Base-by-base conservation (phyloP, 1,284 basidiomycete genomes). In the Puccinia sorghi region DNA sequence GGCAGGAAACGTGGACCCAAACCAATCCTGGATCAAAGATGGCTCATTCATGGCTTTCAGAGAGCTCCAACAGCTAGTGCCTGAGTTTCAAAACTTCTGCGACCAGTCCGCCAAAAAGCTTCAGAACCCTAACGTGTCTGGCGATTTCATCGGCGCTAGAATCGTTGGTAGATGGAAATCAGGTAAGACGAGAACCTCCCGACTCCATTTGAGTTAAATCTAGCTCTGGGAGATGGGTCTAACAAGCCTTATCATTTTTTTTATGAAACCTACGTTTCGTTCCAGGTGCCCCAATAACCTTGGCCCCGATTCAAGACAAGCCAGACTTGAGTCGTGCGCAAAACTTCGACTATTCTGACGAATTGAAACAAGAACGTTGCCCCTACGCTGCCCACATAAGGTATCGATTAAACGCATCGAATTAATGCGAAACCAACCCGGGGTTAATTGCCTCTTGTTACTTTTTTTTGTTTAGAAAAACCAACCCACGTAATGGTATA, bases 111-210 rank as follows among this genome's bases (percentile, higher is more conserved):
- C 77, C 15, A 66, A 66, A 32, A 64, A 46, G 27, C 54, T 73
- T 48, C 57, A 77, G n/a, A 77, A 77, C 32, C 52, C 52, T 32
- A 69, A 69, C 17, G 56, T 78, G 9, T 61, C 77, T 22, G 59
- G 69, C 20, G 77, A 79, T 41, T 72, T 79, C 41, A 72, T 79
- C 39, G 77, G 77, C 7, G 77, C 77, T 22, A 72, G 77, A 72
- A 56, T 79, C 15, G 77, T 79, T 37, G 77, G 77, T n/a, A 57
- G 77, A 59, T 79, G 77, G 77, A 79, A 79, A 22, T 79, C 77
- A 17, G 77, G 77, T 79, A 46, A 69, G 50, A 8, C n/a, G n/a
- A n/a, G n/a, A n/a, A n/a, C n/a, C n/a, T n/a, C n/a, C n/a, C n/a
- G n/a, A n/a, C n/a, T n/a, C n/a, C n/a, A n/a, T n/a, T n/a, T n/a